Evolutionary conservation across 257 asterid genomes (phyloP).

Genomic region (Solanum acaule): DNA sequence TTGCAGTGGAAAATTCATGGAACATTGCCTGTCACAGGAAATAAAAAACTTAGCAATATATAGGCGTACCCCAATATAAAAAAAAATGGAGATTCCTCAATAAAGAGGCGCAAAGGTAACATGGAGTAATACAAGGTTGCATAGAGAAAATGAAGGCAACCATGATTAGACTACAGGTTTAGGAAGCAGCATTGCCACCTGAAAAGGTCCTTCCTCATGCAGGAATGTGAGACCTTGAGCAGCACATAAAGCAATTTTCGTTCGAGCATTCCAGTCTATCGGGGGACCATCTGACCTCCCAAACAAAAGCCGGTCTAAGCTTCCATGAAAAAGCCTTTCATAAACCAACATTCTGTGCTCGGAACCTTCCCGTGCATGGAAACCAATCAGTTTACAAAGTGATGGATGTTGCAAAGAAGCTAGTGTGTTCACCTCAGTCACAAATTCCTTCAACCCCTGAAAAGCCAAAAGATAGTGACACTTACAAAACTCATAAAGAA

Average conservation of each 20-base stretch:
- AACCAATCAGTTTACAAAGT: slow-evolving; percentile 81
- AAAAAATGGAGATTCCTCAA: background rate
- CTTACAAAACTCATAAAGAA: background rate
- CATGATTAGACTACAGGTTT: background rate
- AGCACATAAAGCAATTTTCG: slow-evolving; percentile 83
- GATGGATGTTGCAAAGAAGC: slow-evolving; percentile 72
- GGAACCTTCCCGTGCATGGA: slow-evolving; percentile 82
- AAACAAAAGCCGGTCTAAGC: slow-evolving; percentile 74
- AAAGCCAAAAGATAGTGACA: background rate
- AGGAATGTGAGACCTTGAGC: slow-evolving; percentile 92
- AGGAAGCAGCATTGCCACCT: slow-evolving; percentile 35
- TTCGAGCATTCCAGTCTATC: slow-evolving; percentile 87
- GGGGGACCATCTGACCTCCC: slow-evolving; percentile 96
- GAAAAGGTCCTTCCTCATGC: slow-evolving; percentile 98
- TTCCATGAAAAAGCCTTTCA: slow-evolving; percentile 81
- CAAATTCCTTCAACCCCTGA: slow-evolving; percentile 84
- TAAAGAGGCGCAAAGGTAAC: background rate
- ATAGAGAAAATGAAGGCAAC: background rate
- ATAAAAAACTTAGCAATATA: background rate
- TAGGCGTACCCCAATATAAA: background rate
- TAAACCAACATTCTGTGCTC: slow-evolving; percentile 78
- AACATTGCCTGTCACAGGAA: slow-evolving; percentile 76
- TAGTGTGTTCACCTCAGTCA: slow-evolving; percentile 64
- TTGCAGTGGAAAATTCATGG: slow-evolving; percentile 81
- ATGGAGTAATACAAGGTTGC: background rate